Evolutionary conservation across 2,329 filamentous ascomycete species (phyloP), one percentile per base, ranked within the genome.

Genomic region (Arachnomyces sp.): DNA sequence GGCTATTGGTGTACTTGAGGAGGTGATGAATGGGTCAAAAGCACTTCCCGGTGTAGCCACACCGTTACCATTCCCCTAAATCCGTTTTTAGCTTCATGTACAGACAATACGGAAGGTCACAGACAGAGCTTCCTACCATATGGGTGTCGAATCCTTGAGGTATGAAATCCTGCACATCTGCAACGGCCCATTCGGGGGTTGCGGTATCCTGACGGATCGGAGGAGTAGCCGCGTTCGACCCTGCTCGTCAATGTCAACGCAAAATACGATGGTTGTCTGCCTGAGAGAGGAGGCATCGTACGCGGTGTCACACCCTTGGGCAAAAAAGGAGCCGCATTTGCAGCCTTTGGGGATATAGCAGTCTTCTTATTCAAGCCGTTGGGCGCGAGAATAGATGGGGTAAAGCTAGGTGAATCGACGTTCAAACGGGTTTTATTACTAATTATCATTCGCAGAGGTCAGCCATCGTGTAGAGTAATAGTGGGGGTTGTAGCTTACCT

Each of bases 391-490:
- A 60, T 39, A 15, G 76, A 67, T 29, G 90, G 90, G 0, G 87
- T 95, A 61, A 98, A 98, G 35, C 90, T 86, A 9, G 92, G 90
- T 7, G 92, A 96, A 56, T 96, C 92, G 56, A 94, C 92, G 62
- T 94, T 98, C 50, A 98, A 73, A 18, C 82, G 72, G 63, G 88
- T 92, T 64, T 86, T 64, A 49, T 49, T 60, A 42, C 49, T 52
- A 40, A 32, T 9, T 17, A 36, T 39, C 42, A 40, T 38, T 20
- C 32, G 20, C 32, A 8, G 40, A 31, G 12, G 25, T 38, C 12
- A 28, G 35, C 13, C 12, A 38, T 38, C 17, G 7, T 12, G 16
- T 11, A 34, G 18, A 30, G 31, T 32, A 29, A 7, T n/a, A 9
- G 31, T 30, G 31, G 31, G 31, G 14, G 16, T 28, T 17, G 4